A percentile compares a stretch with the other conserved stretches of the same genome.
These are phyloP conservation scores for Leptographium radiaticola DNA, from an alignment of 2,329 filamentous ascomycete species.

Conservation along the genomic window DNA sequence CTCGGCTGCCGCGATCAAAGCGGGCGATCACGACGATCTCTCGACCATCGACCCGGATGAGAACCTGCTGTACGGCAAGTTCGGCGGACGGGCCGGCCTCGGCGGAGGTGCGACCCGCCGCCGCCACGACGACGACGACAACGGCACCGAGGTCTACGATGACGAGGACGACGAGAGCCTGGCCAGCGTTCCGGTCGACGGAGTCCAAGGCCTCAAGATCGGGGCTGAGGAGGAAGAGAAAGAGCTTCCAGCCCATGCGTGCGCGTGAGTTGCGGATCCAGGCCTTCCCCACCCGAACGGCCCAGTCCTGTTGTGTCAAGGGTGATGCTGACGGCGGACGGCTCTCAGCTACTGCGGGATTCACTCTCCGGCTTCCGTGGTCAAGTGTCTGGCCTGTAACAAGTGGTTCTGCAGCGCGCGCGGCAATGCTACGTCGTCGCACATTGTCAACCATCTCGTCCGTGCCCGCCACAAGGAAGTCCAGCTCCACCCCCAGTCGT, in stretches of 20 bases:
- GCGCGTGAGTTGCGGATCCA: conserved; percentile 55
- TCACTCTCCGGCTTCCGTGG: conserved; percentile 86
- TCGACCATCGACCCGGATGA: conserved; percentile 66
- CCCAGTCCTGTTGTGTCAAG: background rate
- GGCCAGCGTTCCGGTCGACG: conserved; percentile 70
- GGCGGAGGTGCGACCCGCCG: conserved; percentile 30
- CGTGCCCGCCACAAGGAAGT: conserved; percentile 98
- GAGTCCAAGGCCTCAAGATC: conserved; percentile 50
- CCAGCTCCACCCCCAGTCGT: conserved; percentile 84
- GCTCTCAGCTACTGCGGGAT: conserved; percentile 78
- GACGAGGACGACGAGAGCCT: conserved; percentile 69
- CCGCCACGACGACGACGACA: conserved; percentile 78
- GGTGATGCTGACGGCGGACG: background rate
- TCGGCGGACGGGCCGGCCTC: conserved; percentile 42
- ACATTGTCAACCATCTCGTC: conserved; percentile 97
- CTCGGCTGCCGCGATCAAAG: conserved; percentile 77
- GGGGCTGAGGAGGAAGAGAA: conserved; percentile 64
- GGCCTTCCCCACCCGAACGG: background rate
- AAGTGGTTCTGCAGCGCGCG: conserved; percentile 99
- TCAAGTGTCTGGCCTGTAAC: conserved; percentile 88
- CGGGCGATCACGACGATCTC: conserved; percentile 62
- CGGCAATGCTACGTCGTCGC: conserved; percentile 90
- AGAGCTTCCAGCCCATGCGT: conserved; percentile 86
- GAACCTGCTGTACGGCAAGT: conserved; percentile 62
- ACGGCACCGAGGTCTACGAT: conserved; percentile 69